These are phyloP conservation scores for Flaveria trinervia DNA, from an alignment of 129 eudicot species.

Conservation along the genomic window DNA sequence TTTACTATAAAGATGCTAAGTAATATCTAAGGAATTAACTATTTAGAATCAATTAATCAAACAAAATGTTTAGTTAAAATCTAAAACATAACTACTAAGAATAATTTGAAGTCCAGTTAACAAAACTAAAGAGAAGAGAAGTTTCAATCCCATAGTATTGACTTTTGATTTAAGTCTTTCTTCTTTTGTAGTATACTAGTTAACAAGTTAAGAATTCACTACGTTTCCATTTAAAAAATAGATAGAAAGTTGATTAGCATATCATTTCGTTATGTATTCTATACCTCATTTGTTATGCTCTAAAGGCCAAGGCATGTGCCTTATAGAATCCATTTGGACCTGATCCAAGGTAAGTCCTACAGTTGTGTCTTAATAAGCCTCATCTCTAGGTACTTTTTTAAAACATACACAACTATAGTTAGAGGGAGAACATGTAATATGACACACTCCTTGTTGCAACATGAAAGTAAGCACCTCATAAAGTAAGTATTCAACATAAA, in stretches of 20 bases:
- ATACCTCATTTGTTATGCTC: background rate
- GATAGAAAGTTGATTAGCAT: background rate
- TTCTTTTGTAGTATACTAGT: background rate
- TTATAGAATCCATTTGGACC: background rate
- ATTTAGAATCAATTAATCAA: background rate
- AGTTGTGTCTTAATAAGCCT: background rate
- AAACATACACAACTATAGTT: conserved; percentile 5
- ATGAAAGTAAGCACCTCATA: background rate
- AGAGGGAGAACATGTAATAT: background rate
- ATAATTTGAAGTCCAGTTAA: too few relatives aligned
- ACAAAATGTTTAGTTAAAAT: background rate
- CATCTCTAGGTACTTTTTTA: conserved; percentile 2
- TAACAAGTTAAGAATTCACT: background rate
- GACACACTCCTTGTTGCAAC: background rate
- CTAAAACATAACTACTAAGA: too few relatives aligned
- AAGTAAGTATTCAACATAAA: background rate
- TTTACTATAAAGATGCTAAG: background rate
- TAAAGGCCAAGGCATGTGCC: conserved; percentile 5
- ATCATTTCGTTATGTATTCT: background rate
- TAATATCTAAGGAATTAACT: background rate
- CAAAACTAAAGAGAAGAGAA: too few relatives aligned
- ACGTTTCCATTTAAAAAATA: background rate
- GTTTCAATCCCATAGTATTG: background rate
- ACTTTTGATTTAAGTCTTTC: background rate
- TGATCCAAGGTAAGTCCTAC: background rate